Evolutionary conservation across 805 yeast genomes (phyloP).

Genomic region (Lachancea kluyveri): DNA sequence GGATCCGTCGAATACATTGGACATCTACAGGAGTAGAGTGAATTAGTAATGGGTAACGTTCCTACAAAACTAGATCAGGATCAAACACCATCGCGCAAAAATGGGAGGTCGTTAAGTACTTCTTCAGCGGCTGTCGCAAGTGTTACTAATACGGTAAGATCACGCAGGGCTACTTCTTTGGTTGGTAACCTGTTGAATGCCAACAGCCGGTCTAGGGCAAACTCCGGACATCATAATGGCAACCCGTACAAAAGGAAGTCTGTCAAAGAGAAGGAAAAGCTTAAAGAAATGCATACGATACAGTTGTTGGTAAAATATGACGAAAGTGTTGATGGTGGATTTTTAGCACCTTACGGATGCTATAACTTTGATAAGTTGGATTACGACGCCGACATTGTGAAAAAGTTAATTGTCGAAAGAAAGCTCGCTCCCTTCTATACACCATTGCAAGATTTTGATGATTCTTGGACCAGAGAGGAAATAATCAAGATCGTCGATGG

Average conservation of each 20-base stretch:
- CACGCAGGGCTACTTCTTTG: constrained; percentile 23
- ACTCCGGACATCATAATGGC: constrained; percentile 3
- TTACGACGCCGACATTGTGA: constrained; percentile 68
- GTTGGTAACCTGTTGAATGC: constrained; percentile 21
- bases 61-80: constrained; percentile 38
- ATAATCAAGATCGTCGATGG: constrained; percentile 46
- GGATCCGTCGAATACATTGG: too few species aligned
- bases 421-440: constrained; percentile 84
- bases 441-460: constrained; percentile 77
- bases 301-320: constrained; percentile 52
- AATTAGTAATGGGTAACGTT: constrained; percentile 51
- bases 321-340: constrained; percentile 92
- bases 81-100: constrained; percentile 8
- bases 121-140: constrained; percentile 7
- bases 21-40: not conserved
- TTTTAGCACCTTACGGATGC: constrained; percentile 83
- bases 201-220: constrained; percentile 22
- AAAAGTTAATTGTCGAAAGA: constrained; percentile 60
- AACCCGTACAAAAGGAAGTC: constrained; percentile 30
- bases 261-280: constrained; percentile 49
- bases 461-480: constrained; percentile 65
- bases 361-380: constrained; percentile 69
- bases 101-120: constrained; percentile 8
- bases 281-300: constrained; percentile 47
- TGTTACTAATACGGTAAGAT: constrained; percentile 7